phyloP scores from a whole-genome alignment of 2,329 filamentous ascomycete species.

The Lasiodiplodia theobromae region DNA sequence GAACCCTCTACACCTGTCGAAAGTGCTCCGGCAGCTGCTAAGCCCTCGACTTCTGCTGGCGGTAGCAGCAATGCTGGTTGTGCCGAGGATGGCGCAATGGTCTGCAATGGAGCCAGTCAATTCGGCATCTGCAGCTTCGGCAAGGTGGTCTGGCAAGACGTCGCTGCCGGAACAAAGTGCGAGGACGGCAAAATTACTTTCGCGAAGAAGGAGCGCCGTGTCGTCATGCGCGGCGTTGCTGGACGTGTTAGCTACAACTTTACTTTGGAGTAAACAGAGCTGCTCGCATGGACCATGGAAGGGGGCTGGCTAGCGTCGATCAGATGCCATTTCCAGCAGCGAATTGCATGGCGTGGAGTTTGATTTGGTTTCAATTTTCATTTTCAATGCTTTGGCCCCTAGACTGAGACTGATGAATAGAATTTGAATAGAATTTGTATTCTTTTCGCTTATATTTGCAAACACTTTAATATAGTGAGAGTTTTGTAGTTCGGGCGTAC shows the following conservation, averaged over 20 bases:
- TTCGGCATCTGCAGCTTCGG: conserved; percentile 35
- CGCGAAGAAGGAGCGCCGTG: not conserved
- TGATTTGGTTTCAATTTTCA: not conserved
- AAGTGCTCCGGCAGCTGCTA: not conserved
- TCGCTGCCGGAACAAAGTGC: conserved; percentile 47
- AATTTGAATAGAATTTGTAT: too few species aligned
- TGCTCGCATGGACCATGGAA: not conserved
- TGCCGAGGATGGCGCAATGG: conserved; percentile 23
- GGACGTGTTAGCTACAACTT: not conserved
- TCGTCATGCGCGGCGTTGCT: not conserved
- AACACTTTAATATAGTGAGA: too few species aligned
- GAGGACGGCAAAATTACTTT: conserved; percentile 39
- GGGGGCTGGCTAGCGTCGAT: not conserved
- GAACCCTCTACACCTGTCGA: not conserved
- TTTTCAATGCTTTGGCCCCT: too few species aligned
- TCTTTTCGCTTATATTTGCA: too few species aligned
- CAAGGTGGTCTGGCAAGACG: conserved; percentile 32
- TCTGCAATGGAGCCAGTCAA: conserved; percentile 32
- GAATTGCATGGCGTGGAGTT: not conserved
- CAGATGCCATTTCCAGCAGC: not conserved
- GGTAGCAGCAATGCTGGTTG: conserved; percentile 7
- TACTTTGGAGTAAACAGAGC: not conserved
- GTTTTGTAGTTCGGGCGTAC: too few species aligned
- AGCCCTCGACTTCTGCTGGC: not conserved
- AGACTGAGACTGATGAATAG: too few species aligned